These are phyloP conservation scores for Candida yuanshanica DNA, from an alignment of 805 yeast genomes.

Conservation along the genomic window DNA sequence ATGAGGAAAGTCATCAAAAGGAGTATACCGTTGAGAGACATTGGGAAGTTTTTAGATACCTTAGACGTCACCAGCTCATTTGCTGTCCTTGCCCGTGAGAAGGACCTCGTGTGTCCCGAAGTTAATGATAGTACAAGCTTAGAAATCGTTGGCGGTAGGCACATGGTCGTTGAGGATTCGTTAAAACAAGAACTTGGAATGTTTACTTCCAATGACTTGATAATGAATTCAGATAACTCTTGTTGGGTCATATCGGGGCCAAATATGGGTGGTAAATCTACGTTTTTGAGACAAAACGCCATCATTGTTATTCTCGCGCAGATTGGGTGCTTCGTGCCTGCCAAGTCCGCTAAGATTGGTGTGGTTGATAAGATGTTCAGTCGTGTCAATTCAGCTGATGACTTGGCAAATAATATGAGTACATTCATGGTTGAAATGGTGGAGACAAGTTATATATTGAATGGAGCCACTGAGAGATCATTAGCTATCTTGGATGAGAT, in stretches of 20 bases:
- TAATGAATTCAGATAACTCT: slow-evolving; percentile 42
- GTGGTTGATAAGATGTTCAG: slow-evolving; percentile 89
- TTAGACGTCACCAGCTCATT: slow-evolving; percentile 73
- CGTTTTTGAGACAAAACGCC: slow-evolving; percentile 85
- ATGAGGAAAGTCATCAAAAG: slow-evolving; percentile 39
- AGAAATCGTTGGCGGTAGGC: slow-evolving; percentile 64
- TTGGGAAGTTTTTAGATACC: slow-evolving; percentile 50
- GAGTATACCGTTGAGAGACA: slow-evolving; percentile 42
- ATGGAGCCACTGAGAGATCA: slow-evolving; percentile 72
- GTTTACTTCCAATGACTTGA: slow-evolving; percentile 84
- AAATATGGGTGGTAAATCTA: slow-evolving; percentile 96
- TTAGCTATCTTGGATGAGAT: slow-evolving; percentile 91
- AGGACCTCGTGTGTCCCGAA: slow-evolving; percentile 58
- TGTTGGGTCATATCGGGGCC: slow-evolving; percentile 90
- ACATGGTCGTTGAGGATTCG: slow-evolving; percentile 80
- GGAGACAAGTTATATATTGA: slow-evolving; percentile 82
- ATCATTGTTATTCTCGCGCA: slow-evolving; percentile 84
- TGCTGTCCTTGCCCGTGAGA: slow-evolving; percentile 65
- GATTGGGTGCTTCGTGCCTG: slow-evolving; percentile 86
- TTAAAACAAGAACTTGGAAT: slow-evolving; percentile 26
- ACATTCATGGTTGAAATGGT: slow-evolving; percentile 97
- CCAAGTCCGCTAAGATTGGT: slow-evolving; percentile 67
- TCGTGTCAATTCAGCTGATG: slow-evolving; percentile 96
- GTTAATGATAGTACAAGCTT: slow-evolving; percentile 44
- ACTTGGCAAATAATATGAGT: slow-evolving; percentile 90